A percentile compares a stretch with the other conserved stretches of the same genome.
phyloP scores from a whole-genome alignment of 768 basidiomycete species.

The Mrakia hoshinonis region DNA sequence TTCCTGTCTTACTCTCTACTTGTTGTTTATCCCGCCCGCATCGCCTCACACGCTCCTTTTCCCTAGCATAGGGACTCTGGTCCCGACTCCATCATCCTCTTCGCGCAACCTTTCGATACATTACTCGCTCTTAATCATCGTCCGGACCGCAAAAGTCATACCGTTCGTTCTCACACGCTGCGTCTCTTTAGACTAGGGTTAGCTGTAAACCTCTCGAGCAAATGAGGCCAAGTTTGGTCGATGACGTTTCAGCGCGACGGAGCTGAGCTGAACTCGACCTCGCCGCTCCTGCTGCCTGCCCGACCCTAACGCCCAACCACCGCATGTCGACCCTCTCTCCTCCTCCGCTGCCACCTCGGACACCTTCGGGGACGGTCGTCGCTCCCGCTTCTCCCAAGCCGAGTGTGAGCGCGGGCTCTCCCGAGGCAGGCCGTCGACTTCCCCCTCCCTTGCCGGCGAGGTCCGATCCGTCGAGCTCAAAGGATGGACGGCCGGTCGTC shows the following conservation, averaged over 20 bases:
- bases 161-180: no score
- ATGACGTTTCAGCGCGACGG: not conserved
- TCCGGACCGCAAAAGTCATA: no score
- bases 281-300: not conserved
- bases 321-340: not conserved
- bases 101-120: no score
- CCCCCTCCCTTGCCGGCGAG: not conserved
- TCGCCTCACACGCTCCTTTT: no score
- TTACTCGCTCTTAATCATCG: no score
- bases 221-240: no score
- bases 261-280: not conserved
- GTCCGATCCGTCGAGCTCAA: not conserved
- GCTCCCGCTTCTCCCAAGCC: not conserved
- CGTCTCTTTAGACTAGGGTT: no score
- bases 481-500: not conserved
- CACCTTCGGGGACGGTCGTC: not conserved
- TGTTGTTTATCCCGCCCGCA: no score
- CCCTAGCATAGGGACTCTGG: no score
- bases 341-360: constrained; percentile 5
- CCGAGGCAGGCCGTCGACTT: not conserved
- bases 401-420: not conserved
- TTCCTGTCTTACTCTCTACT: no score
- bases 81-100: no score
- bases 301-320: not conserved
- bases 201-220: no score